These are phyloP conservation scores for Trypanosoma mega DNA, from an alignment of 208 protist genomes.

Conservation along the genomic window DNA sequence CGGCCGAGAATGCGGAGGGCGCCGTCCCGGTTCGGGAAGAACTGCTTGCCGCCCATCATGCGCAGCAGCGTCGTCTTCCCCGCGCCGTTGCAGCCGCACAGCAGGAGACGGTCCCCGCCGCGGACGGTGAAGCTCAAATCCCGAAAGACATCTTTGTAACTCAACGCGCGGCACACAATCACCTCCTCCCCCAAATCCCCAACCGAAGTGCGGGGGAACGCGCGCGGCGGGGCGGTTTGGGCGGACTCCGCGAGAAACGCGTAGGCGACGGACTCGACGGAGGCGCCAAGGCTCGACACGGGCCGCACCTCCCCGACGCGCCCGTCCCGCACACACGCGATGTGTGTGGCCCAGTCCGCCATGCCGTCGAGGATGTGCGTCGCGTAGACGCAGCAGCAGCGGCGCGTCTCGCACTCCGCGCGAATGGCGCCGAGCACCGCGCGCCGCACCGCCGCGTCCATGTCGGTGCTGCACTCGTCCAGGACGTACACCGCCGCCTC, in stretches of 20 bases:
- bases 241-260: slow-evolving; percentile 35
- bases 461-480: slow-evolving; percentile 88
- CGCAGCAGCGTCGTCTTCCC: slow-evolving; percentile 95
- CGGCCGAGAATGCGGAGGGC: slow-evolving; percentile 66
- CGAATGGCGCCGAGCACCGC: slow-evolving; percentile 61
- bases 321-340: slow-evolving; percentile 56
- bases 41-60: slow-evolving; percentile 88
- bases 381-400: slow-evolving; percentile 72
- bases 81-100: slow-evolving; percentile 94
- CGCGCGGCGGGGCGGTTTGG: too few species aligned
- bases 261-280: slow-evolving; percentile 54
- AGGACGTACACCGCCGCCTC: slow-evolving; percentile 54
- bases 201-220: too few species aligned
- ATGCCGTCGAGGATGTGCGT: slow-evolving; percentile 85
- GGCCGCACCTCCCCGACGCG: slow-evolving; percentile 34
- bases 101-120: slow-evolving; percentile 63
- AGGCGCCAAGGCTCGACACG: slow-evolving; percentile 34
- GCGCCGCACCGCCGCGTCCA: slow-evolving; percentile 70
- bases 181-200: slow-evolving; percentile 25
- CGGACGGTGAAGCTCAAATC: slow-evolving; percentile 52
- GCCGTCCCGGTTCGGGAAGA: slow-evolving; percentile 53
- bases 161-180: slow-evolving; percentile 47
- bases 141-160: slow-evolving; percentile 67
- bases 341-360: slow-evolving; percentile 76
- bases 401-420: slow-evolving; percentile 36